Percentiles rank a stretch among this genome's conserved stretches.
Evolutionary conservation across 2,329 filamentous ascomycete genomes (phyloP).

Genomic region (Ophiostoma novo-ulmi): DNA sequence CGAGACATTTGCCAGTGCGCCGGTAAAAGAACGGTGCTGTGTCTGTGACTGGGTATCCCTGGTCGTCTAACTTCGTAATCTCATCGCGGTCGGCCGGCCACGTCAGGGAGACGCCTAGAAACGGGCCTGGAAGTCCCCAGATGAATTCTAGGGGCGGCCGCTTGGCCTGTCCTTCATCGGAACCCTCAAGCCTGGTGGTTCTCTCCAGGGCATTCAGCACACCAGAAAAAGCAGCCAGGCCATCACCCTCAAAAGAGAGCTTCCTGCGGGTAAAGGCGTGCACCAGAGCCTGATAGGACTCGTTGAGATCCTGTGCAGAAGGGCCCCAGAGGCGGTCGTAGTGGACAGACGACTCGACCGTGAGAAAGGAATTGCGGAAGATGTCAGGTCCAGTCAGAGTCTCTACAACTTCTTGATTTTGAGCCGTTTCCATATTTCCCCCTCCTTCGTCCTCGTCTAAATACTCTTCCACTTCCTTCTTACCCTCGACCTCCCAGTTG

Average conservation of each 20-base stretch:
- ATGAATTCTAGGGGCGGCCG: background rate
- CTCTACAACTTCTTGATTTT: background rate
- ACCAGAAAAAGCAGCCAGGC: conserved; percentile 6
- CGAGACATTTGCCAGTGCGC: background rate
- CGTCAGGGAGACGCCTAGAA: conserved; percentile 2
- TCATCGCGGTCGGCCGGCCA: conserved; percentile 9
- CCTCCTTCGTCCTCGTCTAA: background rate
- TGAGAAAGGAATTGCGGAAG: background rate
- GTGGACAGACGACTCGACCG: background rate
- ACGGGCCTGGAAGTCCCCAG: background rate
- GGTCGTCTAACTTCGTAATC: background rate
- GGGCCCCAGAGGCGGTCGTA: conserved; percentile 7
- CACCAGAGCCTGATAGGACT: conserved; percentile 8
- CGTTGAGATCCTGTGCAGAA: background rate
- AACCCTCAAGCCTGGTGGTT: background rate
- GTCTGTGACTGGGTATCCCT: background rate
- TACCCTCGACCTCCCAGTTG: conserved; percentile 12
- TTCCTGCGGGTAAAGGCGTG: background rate
- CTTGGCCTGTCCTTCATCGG: background rate
- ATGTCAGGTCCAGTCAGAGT: background rate
- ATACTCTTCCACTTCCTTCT: background rate
- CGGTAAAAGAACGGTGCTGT: background rate
- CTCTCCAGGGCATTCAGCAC: background rate
- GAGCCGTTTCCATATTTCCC: background rate
- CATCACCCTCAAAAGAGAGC: conserved; percentile 2